Base-by-base conservation (phyloP, 1,139 yeast species). In the Scheffersomyces cryptocercus region DNA sequence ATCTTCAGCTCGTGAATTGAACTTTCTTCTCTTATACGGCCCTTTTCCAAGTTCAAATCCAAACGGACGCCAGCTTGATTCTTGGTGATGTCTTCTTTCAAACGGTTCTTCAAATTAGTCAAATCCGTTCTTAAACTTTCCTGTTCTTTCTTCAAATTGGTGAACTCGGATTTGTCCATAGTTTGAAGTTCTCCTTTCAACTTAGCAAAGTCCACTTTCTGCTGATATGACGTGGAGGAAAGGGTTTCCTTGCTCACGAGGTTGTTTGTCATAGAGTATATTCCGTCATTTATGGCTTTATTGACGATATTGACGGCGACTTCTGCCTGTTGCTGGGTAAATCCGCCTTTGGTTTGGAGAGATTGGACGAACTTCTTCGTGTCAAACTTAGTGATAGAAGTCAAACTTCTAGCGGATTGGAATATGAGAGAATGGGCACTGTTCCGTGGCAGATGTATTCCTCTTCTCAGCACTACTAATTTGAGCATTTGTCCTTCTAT, bases 181-280 rank as follows among this genome's bases (percentile, higher is more conserved):
- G 91, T 84, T 58, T 88, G 91, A 42, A 91, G 74, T 63, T 91
- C 98, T 31, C 96, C 96, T 61, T 90, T 86, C 48, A 91, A 77
- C 61, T 91, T 91, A 37, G 97, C 95, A 74, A 93, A 93, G 64
- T 91, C 97, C 29, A 93, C 98, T 58, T 93, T 88, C 58, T 93
- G 99, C 60, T 91, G 97, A 64, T 93, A 93, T 6, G 97, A 85
- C 54, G 91, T 80, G 49, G 93, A 84, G 14, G 89, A 82, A 39
- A 91, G 75, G 36, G 84, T 82, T 55, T 90, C 97, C 54, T 88
- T 85, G 32, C 90, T 81, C 13, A 91, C 95, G 44, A 91, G 70
- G 56, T 86, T 87, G 39, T 82, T 76, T 15, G 93, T 84, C 28
- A 90, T 82, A 42, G 87, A 81, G 36, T 78, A 77, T 15, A 90